These are phyloP conservation scores for Aspergillus niger DNA, from an alignment of 2,329 filamentous ascomycete genomes.

Conservation along the genomic window DNA sequence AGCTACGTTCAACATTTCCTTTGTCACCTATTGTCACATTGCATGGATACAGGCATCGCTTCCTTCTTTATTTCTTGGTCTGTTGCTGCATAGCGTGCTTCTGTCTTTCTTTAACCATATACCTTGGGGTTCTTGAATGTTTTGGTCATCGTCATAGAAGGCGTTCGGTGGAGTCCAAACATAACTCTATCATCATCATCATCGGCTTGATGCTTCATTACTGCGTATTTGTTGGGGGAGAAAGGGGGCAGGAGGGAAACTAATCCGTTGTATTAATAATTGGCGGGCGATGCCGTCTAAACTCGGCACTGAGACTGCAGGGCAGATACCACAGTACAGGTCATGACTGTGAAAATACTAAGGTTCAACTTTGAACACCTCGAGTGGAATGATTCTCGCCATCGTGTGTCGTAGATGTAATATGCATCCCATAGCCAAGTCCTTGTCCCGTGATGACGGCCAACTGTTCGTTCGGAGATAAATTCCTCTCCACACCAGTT, in stretches of 20 bases:
- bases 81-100: constrained; percentile 19
- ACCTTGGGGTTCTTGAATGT: constrained; percentile 9
- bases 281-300: not conserved
- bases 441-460: no score
- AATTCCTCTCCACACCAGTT: no score
- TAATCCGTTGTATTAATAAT: not conserved
- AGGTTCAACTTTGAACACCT: not conserved
- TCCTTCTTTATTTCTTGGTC: constrained; percentile 7
- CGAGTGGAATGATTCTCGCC: no score
- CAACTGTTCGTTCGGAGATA: no score
- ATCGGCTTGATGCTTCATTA: constrained; percentile 1
- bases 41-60: constrained; percentile 2
- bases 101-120: constrained; percentile 11
- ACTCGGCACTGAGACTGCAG: not conserved
- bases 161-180: constrained; percentile 18
- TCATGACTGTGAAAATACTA: not conserved
- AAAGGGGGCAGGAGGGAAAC: not conserved
- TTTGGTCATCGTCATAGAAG: constrained; percentile 19
- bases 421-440: not conserved
- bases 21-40: not conserved
- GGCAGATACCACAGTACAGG: not conserved
- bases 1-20: not conserved
- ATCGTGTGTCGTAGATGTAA: no score
- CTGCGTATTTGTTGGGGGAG: not conserved
- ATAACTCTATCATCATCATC: constrained; percentile 9